Evolutionary conservation across 1,284 basidiomycete species (phyloP), one percentile per base, ranked within the genome.

Genomic region (Pseudozyma tsukubaensis): DNA sequence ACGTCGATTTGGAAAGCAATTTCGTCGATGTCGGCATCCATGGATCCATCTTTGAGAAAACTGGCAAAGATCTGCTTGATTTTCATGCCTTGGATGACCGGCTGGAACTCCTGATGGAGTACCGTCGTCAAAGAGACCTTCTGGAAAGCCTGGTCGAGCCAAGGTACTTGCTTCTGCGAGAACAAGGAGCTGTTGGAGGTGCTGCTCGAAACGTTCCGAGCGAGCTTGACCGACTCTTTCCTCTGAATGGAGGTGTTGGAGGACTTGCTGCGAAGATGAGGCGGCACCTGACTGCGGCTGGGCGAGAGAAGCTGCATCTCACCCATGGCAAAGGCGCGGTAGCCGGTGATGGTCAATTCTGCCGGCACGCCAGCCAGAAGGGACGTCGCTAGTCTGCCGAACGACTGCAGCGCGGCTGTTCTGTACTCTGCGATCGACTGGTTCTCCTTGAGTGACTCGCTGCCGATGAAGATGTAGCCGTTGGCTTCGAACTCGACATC

Each of bases 131-230:
- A 59, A 21, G 59, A 47, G 12, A 81, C 60, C 49, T 65, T 69
- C 34, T 70, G 59, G 44, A 81, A 70, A 7, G 79, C 77, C 35
- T 64, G 55, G 47, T 81, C 77, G 12, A 81, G 59, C 79, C 79
- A 81, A 3, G 76, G 66, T 29, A 81, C 73, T 29, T 73, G 62
- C 49, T 67, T 72, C 16, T 63, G 64, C 29, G 52, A 35, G 16
- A 69, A 60, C 4, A 57, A 40, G 2, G 60, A 51, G 40, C 58
- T 61, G 44, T 39, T 37, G 5, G 63, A 56, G 0, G 57, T 62
- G 50, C 66, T 69, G 14, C 61, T 43, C 5, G 54, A 58, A 7
- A 50, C 60, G n/a, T 51, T 59, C 14, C 63, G 35, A 5, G 40
- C 18, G 7, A 55, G 55, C 19, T 51, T 57, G n/a, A 18, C 16